Evolutionary conservation across 768 basidiomycete genomes (phyloP), one percentile per base, ranked within the genome.

Genomic region (Pleurotus giganteus): DNA sequence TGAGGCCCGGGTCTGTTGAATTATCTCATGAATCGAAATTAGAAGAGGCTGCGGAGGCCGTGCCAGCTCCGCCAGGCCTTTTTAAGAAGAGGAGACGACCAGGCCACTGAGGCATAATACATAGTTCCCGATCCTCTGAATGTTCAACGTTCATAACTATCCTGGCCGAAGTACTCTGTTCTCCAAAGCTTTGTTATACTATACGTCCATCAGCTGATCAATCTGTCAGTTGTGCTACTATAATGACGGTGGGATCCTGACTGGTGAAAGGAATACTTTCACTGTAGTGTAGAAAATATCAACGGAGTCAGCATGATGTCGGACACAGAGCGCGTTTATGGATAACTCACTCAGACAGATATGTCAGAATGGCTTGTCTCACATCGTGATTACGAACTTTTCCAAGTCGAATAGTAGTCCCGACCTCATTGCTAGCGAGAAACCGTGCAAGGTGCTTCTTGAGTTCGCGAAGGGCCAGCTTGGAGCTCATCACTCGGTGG

Each of bases 51-150:
- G 31, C 46, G 26, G n/a, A n/a, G n/a, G 13, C 43, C n/a, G 13
- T 27, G n/a, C 27, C 27, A 36, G n/a, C 31, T 23, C 19, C 32
- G 19, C 4, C 49, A n/a, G 49, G 49, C 12, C 21, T 51, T 13
- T 51, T 51, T 34, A 51, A 51, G 49, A 51, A 51, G 32, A 34
- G 49, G 15, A 24, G 34, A 24, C 49, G 49, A n/a, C 49, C 49
- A 27, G 44, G 13, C n/a, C 41, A 23, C 12, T 43, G 15, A 34
- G 15, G 7, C 15, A 34, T 34, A 34, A 34, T n/a, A n/a, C n/a
- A n/a, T n/a, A n/a, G n/a, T n/a, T n/a, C n/a, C n/a, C n/a, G n/a
- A n/a, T n/a, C n/a, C n/a, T n/a, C n/a, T n/a, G n/a, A n/a, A 36
- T 36, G 34, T 11, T 36, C 34, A 36, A 36, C 34, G 34, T 36